Base-by-base conservation (phyloP, 2,329 filamentous ascomycete species). In the Fusarium sp. region DNA sequence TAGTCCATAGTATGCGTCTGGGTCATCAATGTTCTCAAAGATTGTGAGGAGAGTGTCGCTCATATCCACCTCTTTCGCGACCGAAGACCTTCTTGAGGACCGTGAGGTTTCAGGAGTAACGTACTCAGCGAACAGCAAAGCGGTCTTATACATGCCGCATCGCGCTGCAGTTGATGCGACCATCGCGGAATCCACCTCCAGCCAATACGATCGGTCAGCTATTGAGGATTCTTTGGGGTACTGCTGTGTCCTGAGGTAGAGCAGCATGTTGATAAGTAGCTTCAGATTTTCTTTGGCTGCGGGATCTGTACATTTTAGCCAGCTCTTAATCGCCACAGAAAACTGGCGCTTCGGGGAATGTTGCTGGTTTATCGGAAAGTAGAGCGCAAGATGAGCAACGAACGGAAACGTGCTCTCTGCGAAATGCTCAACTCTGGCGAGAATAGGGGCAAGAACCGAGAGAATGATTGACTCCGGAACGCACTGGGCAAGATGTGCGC, bases 1-100 rank as follows among this genome's bases (percentile, higher is more conserved):
- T 11, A 98, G 87, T 7, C 96, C 97, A 78, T 99, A 99, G 79
- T 97, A 99, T 1, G 94, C 92, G 79, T 99, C 96, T 3, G 95
- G 95, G 76, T 99, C 97, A 77, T 98, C 95, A 49, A 99, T 92
- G 67, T 93, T 95, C 77, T 93, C 92, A 79, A 96, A 99, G 5
- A 99, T 95, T 2, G 88, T 85, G 46, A 97, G 86, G 15, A 98
- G 84, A 2, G 97, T 85, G 33, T 93, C 89, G 6, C 88, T 86
- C 10, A 93, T 88, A 30, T 90, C 83, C 49, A 84, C 78, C 71
- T 87, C 82, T 71, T 83, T 85, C 50, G 85, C 77, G 5, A 84
- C 82, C 4, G 91, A 94, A 12, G 92, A 92, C 53, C 93, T 88
- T 64, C 93, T 87, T 45, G 92, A 91, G 20, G 85, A 81, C 37